A percentile compares a stretch with the other conserved stretches of the same genome.
Conservation (phyloP, 1,284 basidiomycete species). For the Flammula alnicola region DNA sequence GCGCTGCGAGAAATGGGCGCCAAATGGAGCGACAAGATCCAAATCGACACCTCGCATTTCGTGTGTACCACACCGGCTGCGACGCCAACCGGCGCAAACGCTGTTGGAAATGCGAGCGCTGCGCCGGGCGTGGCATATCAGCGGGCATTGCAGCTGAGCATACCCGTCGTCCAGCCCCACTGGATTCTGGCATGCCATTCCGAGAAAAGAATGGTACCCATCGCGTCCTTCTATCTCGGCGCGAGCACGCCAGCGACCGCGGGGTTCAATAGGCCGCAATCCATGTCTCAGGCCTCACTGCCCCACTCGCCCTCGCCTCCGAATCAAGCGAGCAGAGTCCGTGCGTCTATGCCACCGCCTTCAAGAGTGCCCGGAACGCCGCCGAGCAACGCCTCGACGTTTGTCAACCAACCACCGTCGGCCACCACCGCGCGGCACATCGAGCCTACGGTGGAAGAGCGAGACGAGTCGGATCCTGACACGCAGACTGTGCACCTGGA, state of each 20-base stretch:
- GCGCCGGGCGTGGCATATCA: conserved; percentile 88
- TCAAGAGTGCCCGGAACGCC: conserved; percentile 43
- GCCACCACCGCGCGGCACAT: conserved; percentile 33
- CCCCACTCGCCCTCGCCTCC: conserved; percentile 44
- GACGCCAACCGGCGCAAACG: conserved; percentile 63
- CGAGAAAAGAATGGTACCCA: conserved; percentile 87
- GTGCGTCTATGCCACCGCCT: conserved; percentile 65
- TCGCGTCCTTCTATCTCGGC: conserved; percentile 82
- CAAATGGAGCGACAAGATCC: conserved; percentile 89
- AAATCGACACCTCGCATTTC: conserved; percentile 96
- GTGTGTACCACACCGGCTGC: conserved; percentile 88
- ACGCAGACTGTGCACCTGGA: conserved; percentile 33
- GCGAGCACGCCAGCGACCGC: conserved; percentile 53
- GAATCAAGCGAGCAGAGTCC: conserved; percentile 29
- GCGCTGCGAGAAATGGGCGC: conserved; percentile 85
- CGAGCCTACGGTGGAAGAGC: conserved; percentile 58
- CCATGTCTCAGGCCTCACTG: conserved; percentile 73
- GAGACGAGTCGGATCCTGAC: conserved; percentile 34
- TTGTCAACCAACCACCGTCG: conserved; percentile 45
- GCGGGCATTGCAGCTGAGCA: conserved; percentile 86
- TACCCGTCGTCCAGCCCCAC: conserved; percentile 88
- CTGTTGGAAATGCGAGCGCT: conserved; percentile 49
- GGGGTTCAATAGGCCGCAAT: conserved; percentile 60
- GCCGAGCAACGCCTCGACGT: conserved; percentile 36
- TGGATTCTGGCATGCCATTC: conserved; percentile 88